Evolutionary conservation across 768 basidiomycete species (phyloP).

Genomic region (Strobilomyces dryophilus): DNA sequence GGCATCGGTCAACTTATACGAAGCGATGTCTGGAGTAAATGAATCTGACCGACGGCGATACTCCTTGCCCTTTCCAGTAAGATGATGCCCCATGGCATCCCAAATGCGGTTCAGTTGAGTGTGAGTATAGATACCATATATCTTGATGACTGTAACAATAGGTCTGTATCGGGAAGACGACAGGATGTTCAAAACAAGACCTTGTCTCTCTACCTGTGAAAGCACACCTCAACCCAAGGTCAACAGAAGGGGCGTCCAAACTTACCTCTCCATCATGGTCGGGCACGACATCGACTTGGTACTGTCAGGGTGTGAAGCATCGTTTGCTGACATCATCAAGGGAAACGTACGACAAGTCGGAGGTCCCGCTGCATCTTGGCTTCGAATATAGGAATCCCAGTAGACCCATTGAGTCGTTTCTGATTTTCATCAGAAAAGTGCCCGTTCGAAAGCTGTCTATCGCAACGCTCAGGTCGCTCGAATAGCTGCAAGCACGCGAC

Average conservation of each 20-base stretch:
- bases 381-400: conserved; percentile 58
- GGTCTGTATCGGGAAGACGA: neutral
- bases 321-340: neutral
- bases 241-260: neutral
- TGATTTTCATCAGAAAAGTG: conserved; percentile 69
- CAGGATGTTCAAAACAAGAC: conserved; percentile 16
- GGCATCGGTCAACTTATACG: neutral
- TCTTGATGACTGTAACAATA: conserved; percentile 36
- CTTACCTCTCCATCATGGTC: conserved; percentile 34
- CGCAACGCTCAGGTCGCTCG: neutral
- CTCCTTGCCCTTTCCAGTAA: conserved; percentile 43
- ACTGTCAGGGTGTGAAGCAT: conserved; percentile 28
- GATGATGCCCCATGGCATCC: conserved; percentile 41
- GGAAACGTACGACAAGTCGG: conserved; percentile 43
- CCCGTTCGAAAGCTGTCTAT: conserved; percentile 64
- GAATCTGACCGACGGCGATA: conserved; percentile 43
- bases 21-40: neutral
- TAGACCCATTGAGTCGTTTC: conserved; percentile 47
- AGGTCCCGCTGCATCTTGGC: conserved; percentile 60
- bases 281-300: conserved; percentile 45
- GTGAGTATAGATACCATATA: conserved; percentile 51
- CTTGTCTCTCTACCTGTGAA: conserved; percentile 38
- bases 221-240: neutral
- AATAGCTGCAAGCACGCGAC: conserved; percentile 8
- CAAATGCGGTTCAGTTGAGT: conserved; percentile 46